Conservation (phyloP, 1,139 yeast genomes). For the Pneumocystis oryctolagi region DNA sequence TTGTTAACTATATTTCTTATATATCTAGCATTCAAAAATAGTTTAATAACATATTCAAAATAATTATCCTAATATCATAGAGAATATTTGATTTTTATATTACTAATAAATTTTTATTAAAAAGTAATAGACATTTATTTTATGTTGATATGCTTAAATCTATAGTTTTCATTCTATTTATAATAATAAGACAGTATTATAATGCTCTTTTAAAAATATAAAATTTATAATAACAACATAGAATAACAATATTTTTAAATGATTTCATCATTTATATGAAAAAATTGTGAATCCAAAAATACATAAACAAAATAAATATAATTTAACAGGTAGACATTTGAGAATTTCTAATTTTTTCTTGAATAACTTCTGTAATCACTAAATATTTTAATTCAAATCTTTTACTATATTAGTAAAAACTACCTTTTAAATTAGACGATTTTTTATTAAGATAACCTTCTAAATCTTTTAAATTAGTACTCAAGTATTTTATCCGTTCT, state of each 20-base stretch:
- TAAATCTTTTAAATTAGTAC: constrained; percentile 57
- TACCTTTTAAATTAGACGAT: background rate
- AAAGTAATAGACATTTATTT: background rate
- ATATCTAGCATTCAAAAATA: background rate
- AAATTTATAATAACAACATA: background rate
- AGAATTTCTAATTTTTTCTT: background rate
- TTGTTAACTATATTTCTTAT: background rate
- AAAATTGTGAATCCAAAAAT: background rate
- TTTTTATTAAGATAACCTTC: constrained; percentile 42
- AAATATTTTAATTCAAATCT: background rate
- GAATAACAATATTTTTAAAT: background rate
- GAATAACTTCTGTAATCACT: background rate
- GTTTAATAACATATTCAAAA: background rate
- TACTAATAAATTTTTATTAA: too few species aligned
- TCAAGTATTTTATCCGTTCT: constrained; percentile 56
- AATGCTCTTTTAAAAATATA: background rate
- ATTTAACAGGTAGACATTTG: background rate
- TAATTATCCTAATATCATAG: background rate
- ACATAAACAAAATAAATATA: background rate
- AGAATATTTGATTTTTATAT: background rate
- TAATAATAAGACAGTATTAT: background rate
- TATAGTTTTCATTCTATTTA: background rate
- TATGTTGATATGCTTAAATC: background rate
- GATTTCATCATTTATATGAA: too few species aligned
- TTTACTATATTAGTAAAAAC: background rate